Conservation (phyloP, 176 grass and related monocot species). For the Rhipidocladum racemiflorum region DNA sequence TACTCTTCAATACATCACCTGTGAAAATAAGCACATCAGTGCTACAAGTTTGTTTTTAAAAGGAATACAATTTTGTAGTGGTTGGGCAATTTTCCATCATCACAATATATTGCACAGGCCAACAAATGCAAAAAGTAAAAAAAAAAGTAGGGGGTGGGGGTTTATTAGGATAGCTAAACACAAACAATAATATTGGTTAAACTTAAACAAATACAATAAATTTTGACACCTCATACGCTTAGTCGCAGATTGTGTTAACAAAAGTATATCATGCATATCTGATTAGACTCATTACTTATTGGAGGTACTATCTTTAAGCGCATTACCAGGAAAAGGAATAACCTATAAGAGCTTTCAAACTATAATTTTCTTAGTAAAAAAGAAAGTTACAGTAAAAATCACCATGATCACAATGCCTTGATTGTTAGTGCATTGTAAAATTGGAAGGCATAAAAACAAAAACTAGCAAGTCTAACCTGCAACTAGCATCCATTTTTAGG, state of each 20-base stretch:
- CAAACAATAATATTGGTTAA: background rate
- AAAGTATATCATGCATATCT: background rate
- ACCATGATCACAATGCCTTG: background rate
- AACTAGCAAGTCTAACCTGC: background rate
- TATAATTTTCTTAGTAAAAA: background rate
- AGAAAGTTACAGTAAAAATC: background rate
- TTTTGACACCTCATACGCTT: background rate
- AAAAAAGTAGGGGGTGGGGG: background rate
- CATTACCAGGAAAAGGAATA: background rate
- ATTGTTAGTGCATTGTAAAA: background rate
- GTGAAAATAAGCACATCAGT: constrained; percentile 4
- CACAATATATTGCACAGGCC: background rate
- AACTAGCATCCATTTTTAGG: background rate
- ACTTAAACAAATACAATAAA: background rate
- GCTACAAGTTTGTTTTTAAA: background rate
- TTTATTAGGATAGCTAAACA: background rate
- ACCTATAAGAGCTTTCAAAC: background rate
- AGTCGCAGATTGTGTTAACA: background rate
- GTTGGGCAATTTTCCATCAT: background rate
- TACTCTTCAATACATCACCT: constrained; percentile 19
- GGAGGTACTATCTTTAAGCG: background rate
- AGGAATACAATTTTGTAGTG: background rate
- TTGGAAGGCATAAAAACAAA: background rate
- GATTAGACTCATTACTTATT: background rate
- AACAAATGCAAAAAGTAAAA: background rate